Percentiles rank a stretch among this genome's conserved stretches.
phyloP scores from a whole-genome alignment of 2,329 filamentous ascomycete genomes.

The Cytospora leucostoma region DNA sequence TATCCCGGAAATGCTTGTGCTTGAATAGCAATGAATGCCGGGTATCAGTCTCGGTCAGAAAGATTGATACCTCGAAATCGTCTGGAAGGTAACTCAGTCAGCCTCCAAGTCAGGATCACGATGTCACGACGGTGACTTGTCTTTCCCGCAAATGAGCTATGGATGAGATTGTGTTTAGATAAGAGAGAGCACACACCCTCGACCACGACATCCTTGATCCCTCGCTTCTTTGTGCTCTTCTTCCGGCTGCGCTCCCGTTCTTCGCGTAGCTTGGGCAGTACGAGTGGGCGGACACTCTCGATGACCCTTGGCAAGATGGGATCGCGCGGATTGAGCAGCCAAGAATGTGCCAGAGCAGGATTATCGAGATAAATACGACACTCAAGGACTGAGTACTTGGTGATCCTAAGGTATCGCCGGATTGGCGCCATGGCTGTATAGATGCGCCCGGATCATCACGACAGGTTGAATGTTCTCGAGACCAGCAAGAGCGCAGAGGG shows the following conservation, averaged over 20 bases:
- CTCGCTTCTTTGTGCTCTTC: constrained; percentile 71
- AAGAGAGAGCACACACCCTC: constrained; percentile 57
- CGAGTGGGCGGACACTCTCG: constrained; percentile 78
- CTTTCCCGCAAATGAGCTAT: not conserved
- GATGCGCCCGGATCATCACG: not conserved
- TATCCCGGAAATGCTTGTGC: constrained; percentile 73
- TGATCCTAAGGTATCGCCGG: constrained; percentile 86
- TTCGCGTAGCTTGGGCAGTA: constrained; percentile 88
- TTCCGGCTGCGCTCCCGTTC: constrained; percentile 70
- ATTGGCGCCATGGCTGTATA: constrained; percentile 72
- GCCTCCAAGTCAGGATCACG: not conserved
- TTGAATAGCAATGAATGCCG: constrained; percentile 86
- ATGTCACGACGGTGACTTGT: not conserved
- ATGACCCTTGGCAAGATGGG: constrained; percentile 82
- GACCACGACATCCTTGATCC: constrained; percentile 83
- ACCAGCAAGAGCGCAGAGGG: not conserved
- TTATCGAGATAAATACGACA: constrained; percentile 95
- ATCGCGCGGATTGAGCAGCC: constrained; percentile 77
- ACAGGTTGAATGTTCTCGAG: not conserved
- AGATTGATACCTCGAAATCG: constrained; percentile 94
- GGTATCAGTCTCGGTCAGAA: constrained; percentile 82
- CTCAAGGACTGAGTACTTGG: constrained; percentile 92
- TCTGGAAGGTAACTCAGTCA: constrained; percentile 52
- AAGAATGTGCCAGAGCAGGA: constrained; percentile 77
- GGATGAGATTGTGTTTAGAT: constrained; percentile 4